phyloP scores from a whole-genome alignment of 805 yeast genomes.

The Candida yuanshanica region DNA sequence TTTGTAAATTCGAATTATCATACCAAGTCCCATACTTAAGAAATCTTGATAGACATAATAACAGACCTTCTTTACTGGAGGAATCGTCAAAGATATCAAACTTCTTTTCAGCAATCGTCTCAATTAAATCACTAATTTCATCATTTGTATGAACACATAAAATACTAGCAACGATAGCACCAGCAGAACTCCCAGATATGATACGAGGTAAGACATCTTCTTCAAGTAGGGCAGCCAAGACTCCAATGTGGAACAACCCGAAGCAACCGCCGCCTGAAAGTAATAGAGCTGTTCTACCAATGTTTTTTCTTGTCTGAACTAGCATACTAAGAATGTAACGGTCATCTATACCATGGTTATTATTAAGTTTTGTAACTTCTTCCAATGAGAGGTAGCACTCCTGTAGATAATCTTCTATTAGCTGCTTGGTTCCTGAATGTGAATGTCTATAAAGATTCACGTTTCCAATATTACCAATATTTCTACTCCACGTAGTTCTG shows the following conservation, averaged over 20 bases:
- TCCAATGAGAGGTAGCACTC: conserved; percentile 61
- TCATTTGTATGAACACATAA: conserved; percentile 74
- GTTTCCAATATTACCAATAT: conserved; percentile 84
- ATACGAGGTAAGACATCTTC: conserved; percentile 75
- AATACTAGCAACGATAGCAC: conserved; percentile 89
- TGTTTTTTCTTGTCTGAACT: conserved; percentile 82
- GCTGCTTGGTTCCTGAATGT: conserved; percentile 75
- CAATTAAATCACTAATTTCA: conserved; percentile 56
- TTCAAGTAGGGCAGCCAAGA: conserved; percentile 71
- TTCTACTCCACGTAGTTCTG: conserved; percentile 80
- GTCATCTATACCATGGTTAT: conserved; percentile 46
- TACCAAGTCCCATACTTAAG: conserved; percentile 87
- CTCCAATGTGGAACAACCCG: conserved; percentile 92
- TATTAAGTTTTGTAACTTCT: conserved; percentile 13
- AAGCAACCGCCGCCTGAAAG: conserved; percentile 94
- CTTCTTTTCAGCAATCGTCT: conserved; percentile 35
- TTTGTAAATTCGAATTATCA: conserved; percentile 64
- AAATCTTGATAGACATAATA: conserved; percentile 50
- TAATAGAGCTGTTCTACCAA: conserved; percentile 93
- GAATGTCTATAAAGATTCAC: conserved; percentile 70
- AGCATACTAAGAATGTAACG: conserved; percentile 69
- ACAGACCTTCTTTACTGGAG: conserved; percentile 34
- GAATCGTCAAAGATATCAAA: conserved; percentile 45
- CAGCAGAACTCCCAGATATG: conserved; percentile 92
- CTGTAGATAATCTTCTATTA: conserved; percentile 75